Percentiles rank a stretch among this genome's conserved stretches.
phyloP scores from a whole-genome alignment of 73 alveolate genomes.

The Paraurostyla sp. region DNA sequence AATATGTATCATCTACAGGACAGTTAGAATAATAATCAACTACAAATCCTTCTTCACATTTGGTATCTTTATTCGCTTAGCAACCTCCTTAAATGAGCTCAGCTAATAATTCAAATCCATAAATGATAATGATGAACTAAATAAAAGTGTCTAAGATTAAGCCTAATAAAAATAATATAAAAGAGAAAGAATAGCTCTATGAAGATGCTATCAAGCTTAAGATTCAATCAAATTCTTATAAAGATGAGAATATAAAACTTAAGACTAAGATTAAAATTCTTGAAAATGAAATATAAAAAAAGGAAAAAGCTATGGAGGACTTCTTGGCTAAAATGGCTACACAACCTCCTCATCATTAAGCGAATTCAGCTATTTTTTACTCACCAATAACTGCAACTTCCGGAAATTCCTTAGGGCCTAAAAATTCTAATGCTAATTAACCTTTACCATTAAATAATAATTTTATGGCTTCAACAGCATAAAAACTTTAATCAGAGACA shows the following conservation, averaged over 20 bases:
- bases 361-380: neutral
- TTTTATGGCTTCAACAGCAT: neutral
- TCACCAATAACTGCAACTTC: slow-evolving; percentile 2
- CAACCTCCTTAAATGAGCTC: no score
- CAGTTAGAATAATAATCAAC: neutral
- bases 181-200: slow-evolving; percentile 59
- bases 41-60: neutral
- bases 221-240: slow-evolving; percentile 34
- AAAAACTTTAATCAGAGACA: slow-evolving; percentile 18
- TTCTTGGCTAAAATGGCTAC: neutral
- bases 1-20: slow-evolving; percentile 34
- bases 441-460: slow-evolving; percentile 5
- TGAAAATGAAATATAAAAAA: slow-evolving; percentile 46
- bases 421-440: neutral
- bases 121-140: neutral
- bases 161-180: slow-evolving; percentile 33
- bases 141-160: slow-evolving; percentile 20
- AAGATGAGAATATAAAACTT: slow-evolving; percentile 64
- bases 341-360: neutral
- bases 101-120: neutral
- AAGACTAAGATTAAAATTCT: slow-evolving; percentile 61
- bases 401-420: neutral
- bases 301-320: slow-evolving; percentile 64
- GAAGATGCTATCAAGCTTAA: slow-evolving; percentile 70
- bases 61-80: neutral